Base-by-base conservation (phyloP, 139 green algal genomes). In the Coccomyxa sp. region DNA sequence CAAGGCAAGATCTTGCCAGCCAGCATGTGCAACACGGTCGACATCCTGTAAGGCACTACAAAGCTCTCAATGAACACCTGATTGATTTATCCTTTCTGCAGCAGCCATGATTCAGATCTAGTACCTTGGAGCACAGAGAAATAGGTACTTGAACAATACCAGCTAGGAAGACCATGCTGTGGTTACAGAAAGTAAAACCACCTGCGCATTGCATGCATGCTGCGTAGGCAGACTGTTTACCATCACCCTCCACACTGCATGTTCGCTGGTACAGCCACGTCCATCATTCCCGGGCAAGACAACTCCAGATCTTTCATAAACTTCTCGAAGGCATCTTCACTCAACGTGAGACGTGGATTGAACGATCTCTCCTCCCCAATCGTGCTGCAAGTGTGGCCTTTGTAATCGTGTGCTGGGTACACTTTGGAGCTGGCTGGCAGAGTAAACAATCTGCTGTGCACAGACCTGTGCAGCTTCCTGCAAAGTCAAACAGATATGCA, bases 271-370 rank as follows among this genome's bases (percentile, higher is more conserved):
- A 93, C 31, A 8, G 90, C 83, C 5, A 50, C 75, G 37, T 94
- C 83, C 58, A 94, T 93, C 75, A 86, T 88, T 77, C 93, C 93
- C 22, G 90, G 90, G 55, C 92, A 92, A 12, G 86, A 75, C 73
- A 94, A 75, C 2, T 78, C 68, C 22, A 94, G 78, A 71, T 89
- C 80, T 14, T 44, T 68, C 86, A 91, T 91, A 73, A 94, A 85
- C 1, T 84, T 70, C 7, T 90, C 73, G 74, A 94, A 94, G 50
- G 92, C 88, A 10, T 90, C 84, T 41, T 83, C 76, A 16, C 34
- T 75, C 77, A 94, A 92, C 27, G 79, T 89, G 8, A 94, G 84
- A n/a, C 90, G 78, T 35, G 85, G 82, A 69, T 95, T 95, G 73
- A 82, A 77, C 27, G 22, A 24, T 74, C 86, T 89, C 81, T 95